Evolutionary conservation across 1,284 basidiomycete genomes (phyloP).

Genomic region (Inonotus hispidus): DNA sequence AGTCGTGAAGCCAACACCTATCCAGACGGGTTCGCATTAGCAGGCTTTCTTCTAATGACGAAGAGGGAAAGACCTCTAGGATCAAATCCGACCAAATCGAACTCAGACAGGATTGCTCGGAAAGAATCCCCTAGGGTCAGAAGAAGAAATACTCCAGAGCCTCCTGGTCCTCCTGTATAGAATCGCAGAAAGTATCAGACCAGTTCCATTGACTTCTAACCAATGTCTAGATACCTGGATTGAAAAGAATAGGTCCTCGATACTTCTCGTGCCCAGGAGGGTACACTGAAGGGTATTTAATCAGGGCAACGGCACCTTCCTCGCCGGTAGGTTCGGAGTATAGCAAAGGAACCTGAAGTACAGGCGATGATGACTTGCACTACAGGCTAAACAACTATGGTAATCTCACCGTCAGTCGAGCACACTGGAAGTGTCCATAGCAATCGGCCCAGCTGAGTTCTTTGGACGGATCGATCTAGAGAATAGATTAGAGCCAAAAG

Average conservation of each 20-base stretch:
- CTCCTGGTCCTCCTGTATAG: constrained; percentile 28
- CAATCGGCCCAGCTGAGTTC: constrained; percentile 5
- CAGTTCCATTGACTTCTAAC: not conserved
- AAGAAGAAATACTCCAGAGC: constrained; percentile 26
- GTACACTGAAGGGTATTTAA: constrained; percentile 24
- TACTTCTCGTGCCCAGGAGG: constrained; percentile 23
- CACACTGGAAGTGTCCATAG: constrained; percentile 10
- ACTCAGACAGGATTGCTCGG: constrained; percentile 25
- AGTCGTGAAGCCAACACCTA: constrained; percentile 20
- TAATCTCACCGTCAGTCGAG: constrained; percentile 8
- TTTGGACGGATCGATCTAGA: constrained; percentile 6
- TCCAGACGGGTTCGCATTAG: not conserved
- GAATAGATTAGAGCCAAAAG: not conserved
- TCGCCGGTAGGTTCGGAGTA: constrained; percentile 25
- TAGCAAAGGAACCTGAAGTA: constrained; percentile 28
- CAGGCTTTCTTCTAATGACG: not conserved
- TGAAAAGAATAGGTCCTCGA: constrained; percentile 30
- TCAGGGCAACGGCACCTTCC: constrained; percentile 28
- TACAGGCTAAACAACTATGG: not conserved
- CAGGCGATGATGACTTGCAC: not conserved
- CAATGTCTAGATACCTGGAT: constrained; percentile 25
- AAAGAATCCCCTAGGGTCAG: constrained; percentile 7
- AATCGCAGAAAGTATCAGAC: not conserved
- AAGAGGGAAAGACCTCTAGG: constrained; percentile 25
- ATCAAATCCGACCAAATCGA: constrained; percentile 32